Evolutionary conservation across 1,284 basidiomycete genomes (phyloP).

Genomic region (Naganishia sp.): DNA sequence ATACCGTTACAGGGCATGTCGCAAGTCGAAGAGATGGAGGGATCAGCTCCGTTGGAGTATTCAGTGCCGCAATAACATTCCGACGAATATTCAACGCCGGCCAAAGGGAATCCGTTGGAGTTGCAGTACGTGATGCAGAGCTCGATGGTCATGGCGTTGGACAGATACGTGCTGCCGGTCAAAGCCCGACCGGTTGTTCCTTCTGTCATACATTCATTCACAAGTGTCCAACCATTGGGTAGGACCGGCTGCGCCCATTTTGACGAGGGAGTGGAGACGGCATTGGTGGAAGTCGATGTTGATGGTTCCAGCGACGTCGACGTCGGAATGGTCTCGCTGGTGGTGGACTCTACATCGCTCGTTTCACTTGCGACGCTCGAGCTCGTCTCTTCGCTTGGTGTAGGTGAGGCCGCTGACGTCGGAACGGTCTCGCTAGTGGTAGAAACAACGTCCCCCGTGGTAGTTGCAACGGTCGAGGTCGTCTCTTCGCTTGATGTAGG

Average conservation of each 20-base stretch:
- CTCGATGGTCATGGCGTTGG: constrained; percentile 36
- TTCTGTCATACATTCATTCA: constrained; percentile 35
- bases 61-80: constrained; percentile 42
- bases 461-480: no score
- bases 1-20: constrained; percentile 38
- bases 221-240: constrained; percentile 1
- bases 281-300: background rate
- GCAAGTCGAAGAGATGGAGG: constrained; percentile 29
- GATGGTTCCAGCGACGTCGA: background rate
- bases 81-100: constrained; percentile 41
- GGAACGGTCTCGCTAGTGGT: no score
- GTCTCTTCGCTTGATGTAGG: no score
- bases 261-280: background rate
- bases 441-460: no score
- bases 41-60: constrained; percentile 35
- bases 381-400: no score
- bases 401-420: no score
- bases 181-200: constrained; percentile 38
- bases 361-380: no score
- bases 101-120: constrained; percentile 39
- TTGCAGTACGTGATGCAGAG: constrained; percentile 39
- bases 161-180: constrained; percentile 37
- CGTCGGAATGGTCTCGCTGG: background rate
- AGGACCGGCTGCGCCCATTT: constrained; percentile 8
- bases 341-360: background rate